Evolutionary conservation across 306 rosid species (phyloP).

Genomic region (Rosa persica): DNA sequence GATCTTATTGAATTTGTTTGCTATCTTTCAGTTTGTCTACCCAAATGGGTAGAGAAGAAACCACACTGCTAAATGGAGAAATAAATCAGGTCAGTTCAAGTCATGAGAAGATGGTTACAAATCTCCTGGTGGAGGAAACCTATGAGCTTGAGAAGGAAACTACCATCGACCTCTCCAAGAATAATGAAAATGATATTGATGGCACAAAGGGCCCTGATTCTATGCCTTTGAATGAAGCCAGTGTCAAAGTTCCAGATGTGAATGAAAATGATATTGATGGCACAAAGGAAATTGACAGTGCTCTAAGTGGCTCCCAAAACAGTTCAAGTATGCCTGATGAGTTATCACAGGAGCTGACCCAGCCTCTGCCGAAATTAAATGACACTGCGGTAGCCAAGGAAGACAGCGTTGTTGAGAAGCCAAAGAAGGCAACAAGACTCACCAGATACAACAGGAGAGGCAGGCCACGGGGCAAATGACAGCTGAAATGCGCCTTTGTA

Average conservation of each 20-base stretch:
- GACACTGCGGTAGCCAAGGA: not conserved
- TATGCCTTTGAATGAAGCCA: conserved; percentile 31
- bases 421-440: not conserved
- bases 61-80: conserved; percentile 27
- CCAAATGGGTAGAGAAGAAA: conserved; percentile 39
- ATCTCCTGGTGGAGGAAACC: conserved; percentile 30
- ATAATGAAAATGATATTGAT: conserved; percentile 23
- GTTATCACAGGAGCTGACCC: conserved; percentile 41
- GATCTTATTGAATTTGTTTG: conserved; percentile 19
- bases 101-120: conserved; percentile 37
- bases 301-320: conserved; percentile 48
- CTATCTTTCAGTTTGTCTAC: conserved; percentile 47
- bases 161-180: conserved; percentile 46
- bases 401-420: not conserved
- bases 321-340: conserved; percentile 47
- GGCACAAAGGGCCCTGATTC: conserved; percentile 33
- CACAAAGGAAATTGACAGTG: conserved; percentile 35
- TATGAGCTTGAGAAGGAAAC: conserved; percentile 45
- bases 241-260: conserved; percentile 47
- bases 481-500: conserved; percentile 3
- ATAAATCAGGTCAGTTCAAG: conserved; percentile 26
- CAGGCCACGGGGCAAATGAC: conserved; percentile 42
- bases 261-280: conserved; percentile 24
- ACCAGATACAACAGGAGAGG: conserved; percentile 22
- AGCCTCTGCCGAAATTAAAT: conserved; percentile 6